phyloP scores from a whole-genome alignment of 768 basidiomycete genomes.

The Suillus luteus region DNA sequence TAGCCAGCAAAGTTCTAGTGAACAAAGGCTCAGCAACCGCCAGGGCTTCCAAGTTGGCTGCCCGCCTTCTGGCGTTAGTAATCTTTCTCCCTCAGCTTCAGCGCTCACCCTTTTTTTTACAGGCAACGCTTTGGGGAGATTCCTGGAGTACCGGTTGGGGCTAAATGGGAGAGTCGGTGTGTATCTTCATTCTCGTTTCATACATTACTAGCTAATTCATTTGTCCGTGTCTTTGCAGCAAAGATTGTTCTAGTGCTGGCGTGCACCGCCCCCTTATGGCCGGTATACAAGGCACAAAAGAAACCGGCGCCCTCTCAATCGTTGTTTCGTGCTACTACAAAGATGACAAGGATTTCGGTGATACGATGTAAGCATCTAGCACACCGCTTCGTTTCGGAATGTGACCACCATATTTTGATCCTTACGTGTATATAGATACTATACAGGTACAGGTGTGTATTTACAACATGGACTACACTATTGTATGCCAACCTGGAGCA shows the following conservation, averaged over 20 bases:
- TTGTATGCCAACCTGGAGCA: not conserved
- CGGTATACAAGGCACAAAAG: constrained; percentile 25
- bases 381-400: not conserved
- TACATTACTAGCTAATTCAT: not conserved
- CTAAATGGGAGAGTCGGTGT: constrained; percentile 23
- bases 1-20: not conserved
- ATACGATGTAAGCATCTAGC: constrained; percentile 25
- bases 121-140: constrained; percentile 30
- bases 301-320: constrained; percentile 21
- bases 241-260: constrained; percentile 15
- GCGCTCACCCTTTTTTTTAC: not conserved
- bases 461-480: not conserved
- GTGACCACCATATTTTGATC: not conserved
- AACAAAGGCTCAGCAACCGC: not conserved
- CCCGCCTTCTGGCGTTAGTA: not conserved
- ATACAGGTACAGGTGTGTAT: constrained; percentile 25
- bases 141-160: constrained; percentile 26
- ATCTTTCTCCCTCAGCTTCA: not conserved
- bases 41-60: not conserved
- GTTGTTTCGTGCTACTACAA: constrained; percentile 22
- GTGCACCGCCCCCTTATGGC: constrained; percentile 20
- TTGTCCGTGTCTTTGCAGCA: not conserved
- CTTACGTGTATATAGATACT: constrained; percentile 22
- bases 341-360: constrained; percentile 29
- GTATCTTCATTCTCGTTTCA: not conserved